Percentiles rank a stretch among this genome's conserved stretches.
Conservation (phyloP, 2,329 filamentous ascomycete species). For the Penicillium sp. region DNA sequence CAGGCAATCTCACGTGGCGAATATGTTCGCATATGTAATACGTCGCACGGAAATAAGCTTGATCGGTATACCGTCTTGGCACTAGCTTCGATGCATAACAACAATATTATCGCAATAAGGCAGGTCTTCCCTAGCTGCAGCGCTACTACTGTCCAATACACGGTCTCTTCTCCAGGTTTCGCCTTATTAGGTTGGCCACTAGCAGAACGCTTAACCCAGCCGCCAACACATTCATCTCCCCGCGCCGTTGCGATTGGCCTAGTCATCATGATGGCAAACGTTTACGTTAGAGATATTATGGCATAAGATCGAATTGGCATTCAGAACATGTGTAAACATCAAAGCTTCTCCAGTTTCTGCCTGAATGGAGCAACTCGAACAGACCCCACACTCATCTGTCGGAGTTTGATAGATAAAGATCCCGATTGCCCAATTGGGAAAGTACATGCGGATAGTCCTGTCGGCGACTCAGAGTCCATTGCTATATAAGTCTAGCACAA, state of each 20-base stretch:
- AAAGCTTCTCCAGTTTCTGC: conserved; percentile 18
- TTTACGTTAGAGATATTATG: conserved; percentile 22
- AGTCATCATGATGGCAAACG: conserved; percentile 1
- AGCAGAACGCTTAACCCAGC: background rate
- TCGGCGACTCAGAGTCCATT: conserved; percentile 11
- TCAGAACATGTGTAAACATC: background rate
- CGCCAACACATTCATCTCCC: conserved; percentile 3
- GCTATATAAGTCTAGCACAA: conserved; percentile 15
- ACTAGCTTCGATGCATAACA: background rate
- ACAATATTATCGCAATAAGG: conserved; percentile 2
- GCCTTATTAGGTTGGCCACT: background rate
- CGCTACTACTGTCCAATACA: background rate
- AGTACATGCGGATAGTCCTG: conserved; percentile 24
- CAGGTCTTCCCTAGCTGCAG: background rate
- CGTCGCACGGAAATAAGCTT: conserved; percentile 16
- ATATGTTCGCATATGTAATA: conserved; percentile 7
- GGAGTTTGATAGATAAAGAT: conserved; percentile 9
- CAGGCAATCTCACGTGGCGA: background rate
- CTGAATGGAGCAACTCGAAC: conserved; percentile 11
- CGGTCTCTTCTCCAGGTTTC: background rate
- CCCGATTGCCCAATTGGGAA: conserved; percentile 23
- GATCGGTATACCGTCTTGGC: conserved; percentile 11
- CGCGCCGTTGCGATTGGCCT: conserved; percentile 14
- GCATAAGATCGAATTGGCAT: conserved; percentile 1
- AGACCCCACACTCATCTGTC: conserved; percentile 12